These are phyloP conservation scores for Alternaria incomplexa DNA, from an alignment of 2,329 filamentous ascomycete species.

Conservation along the genomic window DNA sequence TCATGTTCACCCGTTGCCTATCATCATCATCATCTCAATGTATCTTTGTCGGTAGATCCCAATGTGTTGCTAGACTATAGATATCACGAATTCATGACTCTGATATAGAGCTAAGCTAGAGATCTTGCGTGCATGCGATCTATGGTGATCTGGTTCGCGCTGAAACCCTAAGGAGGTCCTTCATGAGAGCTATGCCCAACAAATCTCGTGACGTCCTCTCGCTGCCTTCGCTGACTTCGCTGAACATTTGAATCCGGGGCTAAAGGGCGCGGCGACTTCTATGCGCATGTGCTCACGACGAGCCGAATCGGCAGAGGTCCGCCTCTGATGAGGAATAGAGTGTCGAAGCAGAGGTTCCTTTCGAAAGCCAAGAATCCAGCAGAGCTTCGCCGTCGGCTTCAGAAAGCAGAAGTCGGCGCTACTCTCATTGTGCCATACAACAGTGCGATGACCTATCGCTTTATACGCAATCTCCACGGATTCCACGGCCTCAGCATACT, in stretches of 20 bases:
- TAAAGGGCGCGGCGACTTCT: background rate
- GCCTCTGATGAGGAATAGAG: slow-evolving; percentile 1
- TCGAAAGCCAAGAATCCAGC: slow-evolving; percentile 12
- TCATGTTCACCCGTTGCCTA: slow-evolving; percentile 47
- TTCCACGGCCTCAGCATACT: background rate
- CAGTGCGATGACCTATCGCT: background rate
- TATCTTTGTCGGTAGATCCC: background rate
- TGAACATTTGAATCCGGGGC: background rate
- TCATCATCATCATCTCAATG: slow-evolving; percentile 25
- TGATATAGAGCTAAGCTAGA: background rate
- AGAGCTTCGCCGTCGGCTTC: slow-evolving; percentile 31
- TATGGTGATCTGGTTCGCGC: no score
- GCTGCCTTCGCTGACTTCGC: background rate
- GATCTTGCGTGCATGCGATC: background rate
- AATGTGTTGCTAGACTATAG: background rate
- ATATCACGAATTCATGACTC: background rate
- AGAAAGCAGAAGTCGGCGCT: slow-evolving; percentile 14
- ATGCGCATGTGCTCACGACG: background rate
- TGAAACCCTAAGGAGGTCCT: rapidly evolving
- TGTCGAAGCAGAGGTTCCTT: slow-evolving; percentile 26
- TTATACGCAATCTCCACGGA: slow-evolving; percentile 2
- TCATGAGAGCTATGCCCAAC: background rate
- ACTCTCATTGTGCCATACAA: slow-evolving; percentile 6
- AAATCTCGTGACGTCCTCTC: background rate
- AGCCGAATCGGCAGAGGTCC: slow-evolving; percentile 16